Conservation (phyloP, 1,284 basidiomycete genomes). For the Puccinia sorghi region DNA sequence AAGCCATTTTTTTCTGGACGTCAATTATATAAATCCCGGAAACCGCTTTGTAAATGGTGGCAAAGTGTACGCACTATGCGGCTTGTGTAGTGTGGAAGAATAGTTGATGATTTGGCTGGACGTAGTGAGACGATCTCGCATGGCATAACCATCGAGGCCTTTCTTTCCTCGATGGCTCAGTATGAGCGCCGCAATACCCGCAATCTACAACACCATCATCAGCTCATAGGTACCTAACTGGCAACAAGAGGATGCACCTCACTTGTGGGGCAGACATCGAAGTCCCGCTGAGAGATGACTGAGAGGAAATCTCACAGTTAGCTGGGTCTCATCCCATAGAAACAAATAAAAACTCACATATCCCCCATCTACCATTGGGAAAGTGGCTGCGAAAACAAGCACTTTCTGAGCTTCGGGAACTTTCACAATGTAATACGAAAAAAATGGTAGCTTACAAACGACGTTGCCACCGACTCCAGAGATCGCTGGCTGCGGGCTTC, state of each 20-base stretch:
- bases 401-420: background rate
- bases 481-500: constrained; percentile 41
- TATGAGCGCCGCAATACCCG: constrained; percentile 46
- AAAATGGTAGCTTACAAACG: constrained; percentile 25
- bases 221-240: background rate
- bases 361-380: constrained; percentile 23
- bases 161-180: constrained; percentile 21
- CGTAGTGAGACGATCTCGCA: constrained; percentile 38
- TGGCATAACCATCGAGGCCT: constrained; percentile 16
- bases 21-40: no score
- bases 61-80: background rate
- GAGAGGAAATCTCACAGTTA: background rate
- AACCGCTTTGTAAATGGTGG: background rate
- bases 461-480: constrained; percentile 41
- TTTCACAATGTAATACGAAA: background rate
- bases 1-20: background rate
- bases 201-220: constrained; percentile 15
- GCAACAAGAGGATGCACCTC: background rate
- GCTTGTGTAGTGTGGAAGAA: background rate
- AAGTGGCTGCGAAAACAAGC: constrained; percentile 22
- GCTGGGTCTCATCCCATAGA: background rate
- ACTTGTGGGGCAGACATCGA: constrained; percentile 49
- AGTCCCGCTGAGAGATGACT: constrained; percentile 35
- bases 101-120: constrained; percentile 10
- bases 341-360: constrained; percentile 25